Base-by-base conservation (phyloP, 768 basidiomycete genomes). In the Tulasnella sp. region DNA sequence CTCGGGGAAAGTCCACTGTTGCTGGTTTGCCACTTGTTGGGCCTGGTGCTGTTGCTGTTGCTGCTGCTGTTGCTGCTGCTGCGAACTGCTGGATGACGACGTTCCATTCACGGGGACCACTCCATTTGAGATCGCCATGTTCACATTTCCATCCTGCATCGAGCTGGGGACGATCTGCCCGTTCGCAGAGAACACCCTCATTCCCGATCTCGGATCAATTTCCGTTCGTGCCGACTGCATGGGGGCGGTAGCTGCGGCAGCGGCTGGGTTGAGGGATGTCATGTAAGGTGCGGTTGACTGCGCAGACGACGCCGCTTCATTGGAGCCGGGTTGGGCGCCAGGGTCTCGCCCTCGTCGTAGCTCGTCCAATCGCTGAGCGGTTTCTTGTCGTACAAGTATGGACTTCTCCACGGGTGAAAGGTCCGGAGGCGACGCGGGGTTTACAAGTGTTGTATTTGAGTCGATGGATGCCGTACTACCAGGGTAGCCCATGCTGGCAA, bases 401-500 rank as follows among this genome's bases (percentile, higher is more conserved):
- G 58, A 59, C 47, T 41, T 44, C 48, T 59, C 58, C 32, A 43
- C 32, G 19, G 58, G 58, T 23, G 58, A 59, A 9, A 59, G 32
- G n/a, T 59, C 58, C 21, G 58, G 58, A 50, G 58, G 38, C 30
- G 58, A 59, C 15, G 45, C 58, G 11, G 17, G 34, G 34, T 38
- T 34, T 27, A 59, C 58, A 21, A 59, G 42, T 4, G 53, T 59
- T 13, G 58, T 13, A 19, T 49, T 59, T 27, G 58, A 59, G 42
- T 51, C 58, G 58, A 59, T 41, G 3, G 58, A 59, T 23, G 58
- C 21, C 24, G 58, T 19, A 50, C 58, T 59, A 21, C 58, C 58
- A 48, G 24, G 30, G 21, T 50, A 59, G 32, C 47, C 49, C 58
- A 59, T 49, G 34, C 58, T 47, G 23, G 29, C 47, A 23, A 59